phyloP scores from a whole-genome alignment of 2,329 filamentous ascomycete species.

The Xylariaceae sp. region DNA sequence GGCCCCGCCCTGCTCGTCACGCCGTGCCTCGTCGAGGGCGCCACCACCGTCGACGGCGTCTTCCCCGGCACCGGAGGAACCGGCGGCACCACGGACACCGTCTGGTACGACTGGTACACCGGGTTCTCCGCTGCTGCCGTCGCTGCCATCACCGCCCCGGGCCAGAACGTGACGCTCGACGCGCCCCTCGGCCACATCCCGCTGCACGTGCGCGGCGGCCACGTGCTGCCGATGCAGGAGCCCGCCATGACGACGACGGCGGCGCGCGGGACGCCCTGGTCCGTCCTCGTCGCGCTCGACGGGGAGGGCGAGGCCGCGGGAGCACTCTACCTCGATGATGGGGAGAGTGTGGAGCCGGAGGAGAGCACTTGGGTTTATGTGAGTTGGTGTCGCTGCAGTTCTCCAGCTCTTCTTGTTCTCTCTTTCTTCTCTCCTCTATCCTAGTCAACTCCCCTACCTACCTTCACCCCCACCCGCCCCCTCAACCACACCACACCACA shows the following conservation, averaged over 20 bases:
- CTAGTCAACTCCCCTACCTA: not conserved
- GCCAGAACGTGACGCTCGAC: constrained; percentile 32
- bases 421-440: not conserved
- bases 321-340: constrained; percentile 65
- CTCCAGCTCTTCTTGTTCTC: constrained; percentile 1
- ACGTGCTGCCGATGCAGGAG: constrained; percentile 60
- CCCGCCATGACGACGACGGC: constrained; percentile 59
- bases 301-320: constrained; percentile 49
- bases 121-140: constrained; percentile 41
- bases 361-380: constrained; percentile 47
- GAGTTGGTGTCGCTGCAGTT: constrained; percentile 17
- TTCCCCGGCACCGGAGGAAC: constrained; percentile 61
- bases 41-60: constrained; percentile 54
- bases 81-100: constrained; percentile 46
- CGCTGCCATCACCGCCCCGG: constrained; percentile 19
- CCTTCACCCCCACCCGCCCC: too few species aligned
- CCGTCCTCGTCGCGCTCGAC: constrained; percentile 55
- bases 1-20: constrained; percentile 58
- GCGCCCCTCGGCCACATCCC: constrained; percentile 60
- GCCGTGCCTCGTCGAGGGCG: constrained; percentile 58
- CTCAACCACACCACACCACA: too few species aligned
- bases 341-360: constrained; percentile 54
- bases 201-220: constrained; percentile 61
- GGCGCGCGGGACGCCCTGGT: constrained; percentile 58
- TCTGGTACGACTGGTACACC: constrained; percentile 81